phyloP scores from a whole-genome alignment of 345 rosid species.

The Euphorbia pulcherrima region DNA sequence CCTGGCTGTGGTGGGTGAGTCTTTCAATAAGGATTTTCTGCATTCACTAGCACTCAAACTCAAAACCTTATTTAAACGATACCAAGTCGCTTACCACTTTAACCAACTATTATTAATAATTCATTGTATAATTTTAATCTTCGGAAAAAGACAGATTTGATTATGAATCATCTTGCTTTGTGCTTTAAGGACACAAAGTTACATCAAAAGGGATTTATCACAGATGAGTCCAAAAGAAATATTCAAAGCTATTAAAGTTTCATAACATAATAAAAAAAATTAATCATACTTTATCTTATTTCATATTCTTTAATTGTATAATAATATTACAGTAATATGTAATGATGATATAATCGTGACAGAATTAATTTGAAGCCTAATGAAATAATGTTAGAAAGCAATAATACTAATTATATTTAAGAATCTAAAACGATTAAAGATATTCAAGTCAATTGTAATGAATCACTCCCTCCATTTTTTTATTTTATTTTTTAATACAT shows the following conservation, averaged over 20 bases:
- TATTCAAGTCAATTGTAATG: neutral
- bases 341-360: conserved; percentile 4
- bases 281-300: neutral
- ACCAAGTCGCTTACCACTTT: too few relatives aligned
- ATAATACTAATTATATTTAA: neutral
- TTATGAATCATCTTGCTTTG: conserved; percentile 2
- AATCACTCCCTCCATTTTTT: too few relatives aligned
- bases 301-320: neutral
- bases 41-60: too few relatives aligned
- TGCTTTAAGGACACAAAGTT: conserved; percentile 12
- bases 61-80: too few relatives aligned
- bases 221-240: conserved; percentile 3
- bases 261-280: neutral
- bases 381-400: neutral
- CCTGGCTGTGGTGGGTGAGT: too few relatives aligned
- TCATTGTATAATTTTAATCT: neutral
- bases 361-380: neutral
- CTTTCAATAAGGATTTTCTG: too few relatives aligned
- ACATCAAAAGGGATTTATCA: neutral
- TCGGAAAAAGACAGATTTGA: conserved; percentile 1
- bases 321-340: neutral
- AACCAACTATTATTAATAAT: too few relatives aligned
- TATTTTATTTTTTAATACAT: too few relatives aligned
- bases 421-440: neutral
- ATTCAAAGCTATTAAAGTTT: conserved; percentile 10